phyloP scores from a whole-genome alignment of 1,284 basidiomycete species.

The Apiotrichum mycotoxinovorans region DNA sequence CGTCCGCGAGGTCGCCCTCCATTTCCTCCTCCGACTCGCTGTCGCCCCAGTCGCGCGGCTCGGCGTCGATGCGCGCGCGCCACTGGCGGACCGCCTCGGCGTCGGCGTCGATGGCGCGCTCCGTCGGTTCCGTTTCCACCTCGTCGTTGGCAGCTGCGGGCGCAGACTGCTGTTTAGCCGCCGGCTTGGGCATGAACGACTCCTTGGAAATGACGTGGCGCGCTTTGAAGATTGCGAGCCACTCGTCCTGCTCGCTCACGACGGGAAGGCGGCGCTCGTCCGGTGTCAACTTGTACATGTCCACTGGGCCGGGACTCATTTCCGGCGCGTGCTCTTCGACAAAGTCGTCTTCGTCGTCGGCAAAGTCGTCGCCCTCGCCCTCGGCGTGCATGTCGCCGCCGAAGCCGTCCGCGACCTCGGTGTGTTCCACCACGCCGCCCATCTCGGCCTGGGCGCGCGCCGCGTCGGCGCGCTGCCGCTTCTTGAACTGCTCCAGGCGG shows the following conservation, averaged over 20 bases:
- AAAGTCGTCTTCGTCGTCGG: slow-evolving; percentile 44
- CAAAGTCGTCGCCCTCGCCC: slow-evolving; percentile 53
- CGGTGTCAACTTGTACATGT: slow-evolving; percentile 63
- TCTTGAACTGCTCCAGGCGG: slow-evolving; percentile 88
- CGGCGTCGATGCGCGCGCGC: slow-evolving; percentile 56
- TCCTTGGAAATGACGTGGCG: slow-evolving; percentile 73
- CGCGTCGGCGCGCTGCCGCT: slow-evolving; percentile 91
- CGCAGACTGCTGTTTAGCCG: background rate
- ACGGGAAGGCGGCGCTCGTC: slow-evolving; percentile 79
- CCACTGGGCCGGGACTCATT: slow-evolving; percentile 74
- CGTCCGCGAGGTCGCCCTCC: slow-evolving; percentile 77
- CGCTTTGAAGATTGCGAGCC: slow-evolving; percentile 53
- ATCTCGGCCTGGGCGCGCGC: slow-evolving; percentile 87
- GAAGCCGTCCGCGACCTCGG: slow-evolving; percentile 36
- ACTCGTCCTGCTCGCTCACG: slow-evolving; percentile 65
- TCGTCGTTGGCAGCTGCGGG: background rate
- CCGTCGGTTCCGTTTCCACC: background rate
- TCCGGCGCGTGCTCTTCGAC: slow-evolving; percentile 71
- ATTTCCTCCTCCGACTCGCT: slow-evolving; percentile 63
- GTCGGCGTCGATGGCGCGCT: slow-evolving; percentile 50
- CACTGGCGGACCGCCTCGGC: slow-evolving; percentile 79
- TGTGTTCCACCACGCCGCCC: slow-evolving; percentile 61
- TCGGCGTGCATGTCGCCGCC: slow-evolving; percentile 53
- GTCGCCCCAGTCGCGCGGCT: slow-evolving; percentile 34
- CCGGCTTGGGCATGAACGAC: slow-evolving; percentile 62